Conservation (phyloP, 768 basidiomycete species). For the Hypholoma fasciculare region DNA sequence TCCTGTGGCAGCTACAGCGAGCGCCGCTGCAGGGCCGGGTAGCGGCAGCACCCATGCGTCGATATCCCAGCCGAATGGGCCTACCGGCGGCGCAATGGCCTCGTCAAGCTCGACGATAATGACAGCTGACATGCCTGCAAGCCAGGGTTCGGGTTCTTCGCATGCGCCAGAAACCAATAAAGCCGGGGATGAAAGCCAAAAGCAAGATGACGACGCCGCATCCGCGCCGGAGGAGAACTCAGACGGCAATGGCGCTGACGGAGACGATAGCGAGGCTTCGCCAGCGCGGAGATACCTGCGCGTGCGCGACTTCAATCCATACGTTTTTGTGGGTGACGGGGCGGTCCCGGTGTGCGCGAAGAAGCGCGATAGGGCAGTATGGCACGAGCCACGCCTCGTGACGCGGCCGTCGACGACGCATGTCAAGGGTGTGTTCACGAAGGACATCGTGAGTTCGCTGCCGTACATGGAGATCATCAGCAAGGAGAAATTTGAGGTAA, state of each 20-base stretch:
- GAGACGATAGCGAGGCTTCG: background rate
- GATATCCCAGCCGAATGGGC: background rate
- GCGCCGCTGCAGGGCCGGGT: too few species aligned
- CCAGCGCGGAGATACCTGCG: slow-evolving; percentile 24
- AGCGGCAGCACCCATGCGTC: too few species aligned
- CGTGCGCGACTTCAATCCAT: slow-evolving; percentile 33
- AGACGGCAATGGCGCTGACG: slow-evolving; percentile 3
- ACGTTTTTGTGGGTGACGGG: slow-evolving; percentile 20
- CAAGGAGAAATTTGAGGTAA: slow-evolving; percentile 46
- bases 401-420: slow-evolving; percentile 39
- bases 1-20: too few species aligned
- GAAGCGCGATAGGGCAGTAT: slow-evolving; percentile 22
- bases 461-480: slow-evolving; percentile 54
- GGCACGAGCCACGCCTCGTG: slow-evolving; percentile 37
- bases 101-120: background rate
- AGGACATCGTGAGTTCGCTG: slow-evolving; percentile 47
- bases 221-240: background rate
- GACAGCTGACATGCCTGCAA: background rate
- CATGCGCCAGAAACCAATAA: background rate
- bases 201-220: background rate
- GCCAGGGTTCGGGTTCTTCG: background rate
- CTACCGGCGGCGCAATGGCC: background rate
- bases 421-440: slow-evolving; percentile 44
- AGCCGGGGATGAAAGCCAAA: background rate
- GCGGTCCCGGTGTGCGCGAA: slow-evolving; percentile 14